Base-by-base conservation (phyloP, 495 filamentous ascomycete genomes). In the Choiromyces venosus region DNA sequence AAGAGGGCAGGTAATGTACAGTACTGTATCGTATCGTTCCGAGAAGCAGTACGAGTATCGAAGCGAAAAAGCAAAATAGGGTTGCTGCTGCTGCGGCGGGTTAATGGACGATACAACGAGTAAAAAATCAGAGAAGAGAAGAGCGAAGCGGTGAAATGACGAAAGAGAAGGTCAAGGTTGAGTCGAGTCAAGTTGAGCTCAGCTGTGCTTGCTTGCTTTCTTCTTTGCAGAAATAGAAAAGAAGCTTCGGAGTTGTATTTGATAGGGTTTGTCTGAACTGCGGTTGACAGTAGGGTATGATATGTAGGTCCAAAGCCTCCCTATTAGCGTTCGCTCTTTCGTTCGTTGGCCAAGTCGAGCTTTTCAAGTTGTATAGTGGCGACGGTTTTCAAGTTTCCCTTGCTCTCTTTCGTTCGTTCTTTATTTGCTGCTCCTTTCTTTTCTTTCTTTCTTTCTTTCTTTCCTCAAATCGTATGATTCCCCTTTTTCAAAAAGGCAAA, bases 401-500 rank as follows among this genome's bases (percentile, higher is more conserved):
- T 61, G n/a, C 29, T 29, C n/a, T 7, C n/a, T n/a, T n/a, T n/a
- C n/a, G n/a, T n/a, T n/a, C n/a, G n/a, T 21, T 29, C 52, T 18
- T 42, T 42, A 42, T 42, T 42, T 18, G 40, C 40, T n/a, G n/a
- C n/a, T n/a, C n/a, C n/a, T n/a, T n/a, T n/a, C n/a, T n/a, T n/a
- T n/a, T n/a, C n/a, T n/a, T n/a, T n/a, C n/a, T n/a, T n/a, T n/a
- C n/a, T n/a, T n/a, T 18, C 40, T 16, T 42, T 42, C 18, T 16
- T 42, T 42, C 40, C 10, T 42, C 14, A 42, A 42, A 42, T 42
- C 9, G 40, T 42, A 42, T 42, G 52, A 61, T 29, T 61, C 52
- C 52, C 52, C 52, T 61, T 61, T 29, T 61, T 25, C n/a, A n/a
- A 61, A 61, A 61, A 61, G 52, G 52, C 52, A 61, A 29, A 61